Conservation (phyloP, 805 yeast genomes). For the Metschnikowia shivogae region DNA sequence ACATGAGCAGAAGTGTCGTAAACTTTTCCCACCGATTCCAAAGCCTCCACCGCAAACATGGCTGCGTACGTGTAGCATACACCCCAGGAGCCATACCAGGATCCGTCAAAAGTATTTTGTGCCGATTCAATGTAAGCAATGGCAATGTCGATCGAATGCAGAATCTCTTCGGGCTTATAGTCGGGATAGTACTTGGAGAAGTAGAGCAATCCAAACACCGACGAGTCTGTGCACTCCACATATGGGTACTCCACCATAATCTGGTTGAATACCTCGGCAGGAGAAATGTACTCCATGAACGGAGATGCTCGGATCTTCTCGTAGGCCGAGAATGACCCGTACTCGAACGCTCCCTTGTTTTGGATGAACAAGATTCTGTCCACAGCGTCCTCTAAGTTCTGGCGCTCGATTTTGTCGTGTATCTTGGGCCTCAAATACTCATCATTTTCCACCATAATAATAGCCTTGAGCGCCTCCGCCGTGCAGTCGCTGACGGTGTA, state of each 20-base stretch:
- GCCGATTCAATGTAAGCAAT: conserved; percentile 62
- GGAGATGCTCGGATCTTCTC: conserved; percentile 83
- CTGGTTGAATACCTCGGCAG: conserved; percentile 97
- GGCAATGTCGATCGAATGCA: conserved; percentile 68
- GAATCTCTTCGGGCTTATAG: conserved; percentile 64
- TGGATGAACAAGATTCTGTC: conserved; percentile 76
- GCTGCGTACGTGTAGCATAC: conserved; percentile 93
- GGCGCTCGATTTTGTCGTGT: conserved; percentile 47
- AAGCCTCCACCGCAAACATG: conserved; percentile 96
- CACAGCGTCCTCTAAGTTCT: conserved; percentile 59
- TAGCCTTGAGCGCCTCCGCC: conserved; percentile 91
- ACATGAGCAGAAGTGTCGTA: conserved; percentile 64
- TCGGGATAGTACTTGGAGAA: conserved; percentile 60
- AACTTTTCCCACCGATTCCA: conserved; percentile 60
- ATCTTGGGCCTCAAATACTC: conserved; percentile 35
- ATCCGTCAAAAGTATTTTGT: conserved; percentile 71
- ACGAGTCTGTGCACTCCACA: conserved; percentile 96
- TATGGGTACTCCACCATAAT: conserved; percentile 99
- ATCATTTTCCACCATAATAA: conserved; percentile 80
- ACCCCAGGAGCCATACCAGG: conserved; percentile 99
- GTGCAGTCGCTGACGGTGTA: conserved; percentile 96
- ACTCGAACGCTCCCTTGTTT: conserved; percentile 72
- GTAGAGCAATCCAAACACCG: conserved; percentile 81
- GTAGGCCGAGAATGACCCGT: conserved; percentile 90
- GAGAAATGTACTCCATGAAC: conserved; percentile 71